Base-by-base conservation (phyloP, 495 filamentous ascomycete genomes). In the Aspergillus hancockii region DNA sequence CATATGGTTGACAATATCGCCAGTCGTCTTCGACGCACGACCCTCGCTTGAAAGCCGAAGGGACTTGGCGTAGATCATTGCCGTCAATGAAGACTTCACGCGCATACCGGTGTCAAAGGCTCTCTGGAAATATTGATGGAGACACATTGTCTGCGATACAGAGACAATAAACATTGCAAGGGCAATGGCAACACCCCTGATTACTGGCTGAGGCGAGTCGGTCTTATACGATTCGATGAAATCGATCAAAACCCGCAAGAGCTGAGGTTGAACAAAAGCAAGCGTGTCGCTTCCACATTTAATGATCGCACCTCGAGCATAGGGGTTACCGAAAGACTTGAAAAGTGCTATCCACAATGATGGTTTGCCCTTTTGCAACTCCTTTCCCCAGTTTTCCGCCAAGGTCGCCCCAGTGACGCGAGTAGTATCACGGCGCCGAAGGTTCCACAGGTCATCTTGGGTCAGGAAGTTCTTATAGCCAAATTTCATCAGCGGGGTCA, bases 1-100 rank as follows among this genome's bases (percentile, higher is more conserved):
- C 91, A 98, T 98, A 70, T 95, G 91, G 65, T 98, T 99, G 63
- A 99, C 95, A 73, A 98, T 97, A 71, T 99, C 95, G 49, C 95
- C 95, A 2, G 95, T 98, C 3, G 92, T 91, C 75, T 98, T 97
- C 22, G 85, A 67, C n/a, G 90, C 81, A 43, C 93, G 83, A 16
- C 93, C 95, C 75, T 99, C 95, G 65, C 95, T 97, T 0, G 92
- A 96, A 12, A 99, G 80, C 52, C 83, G 88, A 68, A 97, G 80
- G 1, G 91, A 87, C 74, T 99, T 99, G 45, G 87, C 81, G 67
- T 97, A 99, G 59, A 98, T 97, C 54, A 93, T 83, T 0, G 92
- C 89, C 10, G 91, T 95, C 64, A 99, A 69, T 21, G 90, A 82
- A 30, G 91, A 89, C 73, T 95, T 97, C 72, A 98, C 91, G 12